Conservation (phyloP, 768 basidiomycete genomes). For the Suillus weaverae region DNA sequence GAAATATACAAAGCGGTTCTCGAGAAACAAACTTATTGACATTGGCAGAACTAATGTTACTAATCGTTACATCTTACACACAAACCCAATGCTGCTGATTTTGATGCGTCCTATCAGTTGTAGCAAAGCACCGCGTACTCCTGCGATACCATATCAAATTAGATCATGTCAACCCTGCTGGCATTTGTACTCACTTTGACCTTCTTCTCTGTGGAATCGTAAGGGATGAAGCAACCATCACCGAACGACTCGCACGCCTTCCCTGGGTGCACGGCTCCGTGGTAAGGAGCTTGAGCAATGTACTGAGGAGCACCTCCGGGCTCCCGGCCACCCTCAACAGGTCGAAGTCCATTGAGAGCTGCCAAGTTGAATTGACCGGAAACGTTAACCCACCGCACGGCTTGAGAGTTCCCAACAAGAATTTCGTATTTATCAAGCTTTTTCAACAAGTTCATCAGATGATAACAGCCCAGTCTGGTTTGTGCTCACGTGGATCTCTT, state of each 20-base stretch:
- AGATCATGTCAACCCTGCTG: background rate
- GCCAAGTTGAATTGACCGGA: conserved; percentile 46
- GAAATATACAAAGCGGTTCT: background rate
- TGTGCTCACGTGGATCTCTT: conserved; percentile 57
- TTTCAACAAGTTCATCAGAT: conserved; percentile 5
- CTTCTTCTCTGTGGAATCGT: conserved; percentile 49
- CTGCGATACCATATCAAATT: conserved; percentile 20
- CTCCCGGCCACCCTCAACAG: conserved; percentile 71
- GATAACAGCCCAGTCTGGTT: background rate
- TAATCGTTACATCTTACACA: background rate
- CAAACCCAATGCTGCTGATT: background rate
- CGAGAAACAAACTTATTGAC: background rate
- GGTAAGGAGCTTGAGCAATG: conserved; percentile 57
- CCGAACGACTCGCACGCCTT: conserved; percentile 52
- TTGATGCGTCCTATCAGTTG: conserved; percentile 13
- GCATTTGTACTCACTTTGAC: conserved; percentile 40
- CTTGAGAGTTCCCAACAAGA: conserved; percentile 61
- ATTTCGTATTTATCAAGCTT: conserved; percentile 67
- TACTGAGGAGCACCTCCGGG: conserved; percentile 59
- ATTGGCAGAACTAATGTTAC: background rate
- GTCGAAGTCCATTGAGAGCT: conserved; percentile 41
- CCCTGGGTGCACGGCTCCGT: conserved; percentile 58
- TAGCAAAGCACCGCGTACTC: conserved; percentile 46
- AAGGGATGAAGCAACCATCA: conserved; percentile 62
- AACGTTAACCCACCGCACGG: conserved; percentile 56